phyloP scores from a whole-genome alignment of 192 early-diverging fungal species.

The Bifiguratus adelaidae region DNA sequence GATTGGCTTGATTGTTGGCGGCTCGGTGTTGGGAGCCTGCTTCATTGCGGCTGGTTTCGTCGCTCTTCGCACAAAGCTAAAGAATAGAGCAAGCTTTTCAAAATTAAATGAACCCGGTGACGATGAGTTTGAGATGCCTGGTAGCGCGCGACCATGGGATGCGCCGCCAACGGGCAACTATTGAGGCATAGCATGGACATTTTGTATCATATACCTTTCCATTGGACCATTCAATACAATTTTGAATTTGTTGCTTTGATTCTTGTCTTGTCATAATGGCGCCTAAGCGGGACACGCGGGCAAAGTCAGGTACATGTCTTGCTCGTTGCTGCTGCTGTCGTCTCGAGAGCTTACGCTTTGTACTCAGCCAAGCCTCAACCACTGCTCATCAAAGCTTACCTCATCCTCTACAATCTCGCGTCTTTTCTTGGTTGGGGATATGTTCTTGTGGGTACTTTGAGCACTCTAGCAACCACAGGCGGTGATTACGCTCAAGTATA shows the following conservation, averaged over 20 bases:
- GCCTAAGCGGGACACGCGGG: no score
- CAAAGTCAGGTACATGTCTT: no score
- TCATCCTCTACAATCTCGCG: slow-evolving; percentile 76
- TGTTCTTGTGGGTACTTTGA: slow-evolving; percentile 45
- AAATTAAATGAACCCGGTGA: neutral
- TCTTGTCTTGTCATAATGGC: no score
- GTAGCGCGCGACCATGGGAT: no score
- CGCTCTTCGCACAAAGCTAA: slow-evolving; percentile 10
- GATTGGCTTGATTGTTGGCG: slow-evolving; percentile 27
- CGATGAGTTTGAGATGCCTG: slow-evolving; percentile 9
- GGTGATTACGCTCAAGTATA: slow-evolving; percentile 49
- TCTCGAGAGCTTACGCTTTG: no score
- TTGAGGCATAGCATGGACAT: no score
- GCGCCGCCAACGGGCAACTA: no score
- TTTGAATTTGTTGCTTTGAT: no score
- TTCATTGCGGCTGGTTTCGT: slow-evolving; percentile 21
- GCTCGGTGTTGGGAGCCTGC: slow-evolving; percentile 18
- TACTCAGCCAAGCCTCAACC: no score
- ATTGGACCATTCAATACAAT: no score
- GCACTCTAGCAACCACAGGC: slow-evolving; percentile 38
- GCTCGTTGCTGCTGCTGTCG: no score
- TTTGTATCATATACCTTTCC: no score
- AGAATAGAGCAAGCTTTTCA: slow-evolving; percentile 1
- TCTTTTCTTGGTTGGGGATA: slow-evolving; percentile 80
- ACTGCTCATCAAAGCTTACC: slow-evolving; percentile 40